Evolutionary conservation across 257 asterid species (phyloP).

Genomic region (Linderniella brevidens): DNA sequence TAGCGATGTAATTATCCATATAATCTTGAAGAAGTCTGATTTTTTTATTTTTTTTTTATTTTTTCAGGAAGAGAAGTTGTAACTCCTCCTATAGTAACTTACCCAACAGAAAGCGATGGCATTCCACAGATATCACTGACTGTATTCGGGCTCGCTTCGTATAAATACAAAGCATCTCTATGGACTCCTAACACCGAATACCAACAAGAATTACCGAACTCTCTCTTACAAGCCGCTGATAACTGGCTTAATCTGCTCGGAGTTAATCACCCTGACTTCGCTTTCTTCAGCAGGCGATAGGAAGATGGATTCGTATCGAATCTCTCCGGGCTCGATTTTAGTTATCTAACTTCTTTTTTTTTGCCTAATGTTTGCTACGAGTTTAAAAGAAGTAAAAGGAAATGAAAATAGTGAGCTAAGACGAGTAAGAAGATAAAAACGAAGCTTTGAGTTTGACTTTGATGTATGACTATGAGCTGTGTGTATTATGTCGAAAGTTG

Average conservation of each 20-base stretch:
- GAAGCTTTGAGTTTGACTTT: too few relatives aligned
- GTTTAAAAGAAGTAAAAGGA: too few relatives aligned
- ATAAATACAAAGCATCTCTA: conserved; percentile 50
- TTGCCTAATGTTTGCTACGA: too few relatives aligned
- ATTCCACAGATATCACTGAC: conserved; percentile 49
- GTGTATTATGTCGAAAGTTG: too few relatives aligned
- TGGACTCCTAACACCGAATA: conserved; percentile 56
- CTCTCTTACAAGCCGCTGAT: conserved; percentile 59
- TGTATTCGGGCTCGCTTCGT: conserved; percentile 73
- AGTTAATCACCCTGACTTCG: conserved; percentile 81
- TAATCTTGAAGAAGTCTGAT: neutral
- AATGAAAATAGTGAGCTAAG: too few relatives aligned
- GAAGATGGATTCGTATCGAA: too few relatives aligned
- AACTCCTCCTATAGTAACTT: conserved; percentile 23
- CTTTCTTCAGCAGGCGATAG: conserved; percentile 63
- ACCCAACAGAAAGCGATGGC: conserved; percentile 36
- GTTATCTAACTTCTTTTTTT: too few relatives aligned
- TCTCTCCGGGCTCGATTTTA: too few relatives aligned
- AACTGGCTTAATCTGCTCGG: conserved; percentile 38
- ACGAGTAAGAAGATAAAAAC: too few relatives aligned
- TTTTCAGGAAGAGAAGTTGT: conserved; percentile 40
- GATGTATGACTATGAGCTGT: too few relatives aligned
- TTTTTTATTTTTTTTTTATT: conserved; percentile 9
- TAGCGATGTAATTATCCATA: conserved; percentile 8
- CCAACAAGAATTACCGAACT: conserved; percentile 32